Evolutionary conservation across 345 rosid species (phyloP).

Genomic region (Populus pruinosa): DNA sequence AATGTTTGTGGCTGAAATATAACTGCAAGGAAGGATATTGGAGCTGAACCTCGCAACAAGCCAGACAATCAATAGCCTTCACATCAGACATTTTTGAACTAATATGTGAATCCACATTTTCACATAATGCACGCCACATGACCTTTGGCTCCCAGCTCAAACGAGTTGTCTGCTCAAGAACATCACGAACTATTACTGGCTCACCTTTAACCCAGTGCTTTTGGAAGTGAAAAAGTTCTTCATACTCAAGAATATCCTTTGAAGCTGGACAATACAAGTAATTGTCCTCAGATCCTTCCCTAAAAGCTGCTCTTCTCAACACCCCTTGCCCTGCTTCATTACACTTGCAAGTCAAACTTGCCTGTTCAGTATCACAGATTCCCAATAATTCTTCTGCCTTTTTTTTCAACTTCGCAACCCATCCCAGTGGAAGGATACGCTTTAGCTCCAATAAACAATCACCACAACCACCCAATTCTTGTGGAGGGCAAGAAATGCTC

Average conservation of each 20-base stretch:
- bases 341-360: conserved; percentile 15
- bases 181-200: conserved; percentile 64
- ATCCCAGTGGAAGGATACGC: conserved; percentile 43
- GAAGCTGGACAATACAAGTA: conserved; percentile 55
- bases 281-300: conserved; percentile 56
- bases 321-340: conserved; percentile 18
- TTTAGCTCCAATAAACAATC: conserved; percentile 57
- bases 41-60: conserved; percentile 57
- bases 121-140: conserved; percentile 87
- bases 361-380: conserved; percentile 13
- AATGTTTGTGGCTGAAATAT: background rate
- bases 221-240: conserved; percentile 50
- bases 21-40: background rate
- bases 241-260: conserved; percentile 32
- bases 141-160: conserved; percentile 99
- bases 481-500: conserved; percentile 62
- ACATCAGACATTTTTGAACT: conserved; percentile 57
- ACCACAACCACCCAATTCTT: conserved; percentile 77
- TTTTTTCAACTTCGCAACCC: conserved; percentile 48
- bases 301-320: conserved; percentile 50
- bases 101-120: conserved; percentile 35
- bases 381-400: conserved; percentile 39
- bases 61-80: conserved; percentile 75
- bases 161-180: conserved; percentile 50
- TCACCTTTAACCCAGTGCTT: conserved; percentile 78